phyloP scores from a whole-genome alignment of 306 rosid genomes.

The Vigna radiata region DNA sequence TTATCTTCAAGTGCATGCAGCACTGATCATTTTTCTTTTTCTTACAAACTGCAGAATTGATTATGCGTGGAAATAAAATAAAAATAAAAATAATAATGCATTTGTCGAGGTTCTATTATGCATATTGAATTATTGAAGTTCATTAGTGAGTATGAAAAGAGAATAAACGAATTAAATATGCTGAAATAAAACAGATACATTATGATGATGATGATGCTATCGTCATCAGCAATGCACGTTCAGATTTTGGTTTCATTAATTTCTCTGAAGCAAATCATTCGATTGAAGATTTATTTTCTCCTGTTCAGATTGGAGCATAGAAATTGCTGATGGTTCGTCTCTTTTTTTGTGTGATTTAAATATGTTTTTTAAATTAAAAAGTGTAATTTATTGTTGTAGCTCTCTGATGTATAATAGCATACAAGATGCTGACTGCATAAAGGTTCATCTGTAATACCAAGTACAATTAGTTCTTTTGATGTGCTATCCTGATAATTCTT shows the following conservation, averaged over 20 bases:
- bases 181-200: background rate
- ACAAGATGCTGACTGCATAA: too few species aligned
- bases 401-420: too few species aligned
- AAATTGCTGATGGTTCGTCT: background rate
- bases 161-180: conserved; percentile 7
- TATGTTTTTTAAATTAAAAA: too few species aligned
- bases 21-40: too few species aligned
- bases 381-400: too few species aligned
- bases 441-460: too few species aligned
- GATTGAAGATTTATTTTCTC: background rate
- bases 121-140: conserved; percentile 12
- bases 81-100: background rate
- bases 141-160: background rate
- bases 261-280: background rate
- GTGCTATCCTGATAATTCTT: too few species aligned
- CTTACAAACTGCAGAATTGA: background rate
- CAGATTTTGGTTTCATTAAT: background rate
- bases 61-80: background rate
- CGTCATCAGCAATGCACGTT: background rate
- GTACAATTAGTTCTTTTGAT: too few species aligned
- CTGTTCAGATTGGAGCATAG: background rate
- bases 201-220: conserved; percentile 10
- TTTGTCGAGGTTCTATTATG: too few species aligned
- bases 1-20: background rate
- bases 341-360: background rate